Base-by-base conservation (phyloP, 371 early-diverging fungal species). In the Capniomyces stellatus region DNA sequence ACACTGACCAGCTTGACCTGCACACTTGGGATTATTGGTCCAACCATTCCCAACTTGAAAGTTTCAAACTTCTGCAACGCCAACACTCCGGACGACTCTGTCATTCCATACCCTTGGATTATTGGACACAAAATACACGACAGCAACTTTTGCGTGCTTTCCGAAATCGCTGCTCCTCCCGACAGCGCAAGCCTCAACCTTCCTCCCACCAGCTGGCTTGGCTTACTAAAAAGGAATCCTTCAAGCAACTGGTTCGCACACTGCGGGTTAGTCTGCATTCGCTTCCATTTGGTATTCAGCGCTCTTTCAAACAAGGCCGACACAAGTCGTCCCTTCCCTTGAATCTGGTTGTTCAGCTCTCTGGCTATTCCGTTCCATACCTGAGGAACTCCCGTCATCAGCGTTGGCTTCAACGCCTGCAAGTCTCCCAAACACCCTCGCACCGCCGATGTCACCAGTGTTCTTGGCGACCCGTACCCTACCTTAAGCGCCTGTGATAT, bases 371-470 rank as follows among this genome's bases (percentile, higher is more conserved):
- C 80, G 64, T 89, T 88, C 89, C 89, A 89, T 2, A 92, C 91
- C 39, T 82, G 85, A 23, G 92, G 89, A 13, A 97, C 91, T 62
- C 91, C 92, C 22, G 86, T 77, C 77, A 98, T 81, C 43, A 96
- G 60, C 15, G 90, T 87, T 10, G 99, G 98, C 27, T 80, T 73
- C 55, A 91, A 75, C 57, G 88, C 93, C 57, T 82, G 76, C 62
- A 94, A 82, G 72, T 98, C 99, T 31, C 95, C 92, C 55, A 80
- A 71, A 72, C 96, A 89, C 65, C 90, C 82, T 58, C 92, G 87
- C 25, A 89, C 88, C 41, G 83, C 82, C 12, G 86, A 78, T 61
- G 95, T 87, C 29, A 89, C 87, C 57, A 95, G 75, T 0, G 92
- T 92, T 49, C 84, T 77, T 24, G 81, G 75, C 13, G 75, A 72